phyloP scores from a whole-genome alignment of 2,329 filamentous ascomycete genomes.

The Ceratocystis destructans region DNA sequence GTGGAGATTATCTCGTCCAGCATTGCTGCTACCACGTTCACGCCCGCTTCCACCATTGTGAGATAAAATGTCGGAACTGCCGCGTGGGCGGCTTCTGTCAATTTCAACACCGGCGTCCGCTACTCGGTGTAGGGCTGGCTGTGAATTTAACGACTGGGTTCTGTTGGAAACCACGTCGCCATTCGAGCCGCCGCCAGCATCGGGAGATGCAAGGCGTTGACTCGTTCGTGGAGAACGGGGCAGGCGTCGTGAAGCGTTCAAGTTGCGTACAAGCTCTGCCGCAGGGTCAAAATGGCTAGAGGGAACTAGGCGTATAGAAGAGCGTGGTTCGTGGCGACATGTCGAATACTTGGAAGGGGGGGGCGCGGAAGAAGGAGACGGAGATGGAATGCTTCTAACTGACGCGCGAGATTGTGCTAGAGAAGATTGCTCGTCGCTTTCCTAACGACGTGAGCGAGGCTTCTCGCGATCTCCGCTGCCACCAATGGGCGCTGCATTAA shows the following conservation, averaged over 20 bases:
- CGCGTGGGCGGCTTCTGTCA: too few species aligned
- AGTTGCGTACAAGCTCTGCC: neutral
- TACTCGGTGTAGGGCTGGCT: neutral
- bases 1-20: too few species aligned
- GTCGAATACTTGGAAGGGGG: neutral
- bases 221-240: neutral
- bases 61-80: too few species aligned
- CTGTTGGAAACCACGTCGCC: neutral
- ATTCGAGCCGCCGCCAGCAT: neutral
- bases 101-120: too few species aligned
- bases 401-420: neutral
- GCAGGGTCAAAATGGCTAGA: neutral
- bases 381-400: neutral
- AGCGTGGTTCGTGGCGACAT: too few species aligned
- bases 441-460: conserved; percentile 26
- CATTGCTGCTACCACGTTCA: too few species aligned
- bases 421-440: conserved; percentile 3
- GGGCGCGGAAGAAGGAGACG: neutral
- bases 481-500: conserved; percentile 17
- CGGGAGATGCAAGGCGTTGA: neutral
- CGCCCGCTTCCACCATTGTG: too few species aligned
- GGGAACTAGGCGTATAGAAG: too few species aligned
- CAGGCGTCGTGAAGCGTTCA: neutral
- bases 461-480: conserved; percentile 27
- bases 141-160: neutral